Evolutionary conservation across 495 filamentous ascomycete species (phyloP), one percentile per base, ranked within the genome.

Genomic region (Glonium stellatum): DNA sequence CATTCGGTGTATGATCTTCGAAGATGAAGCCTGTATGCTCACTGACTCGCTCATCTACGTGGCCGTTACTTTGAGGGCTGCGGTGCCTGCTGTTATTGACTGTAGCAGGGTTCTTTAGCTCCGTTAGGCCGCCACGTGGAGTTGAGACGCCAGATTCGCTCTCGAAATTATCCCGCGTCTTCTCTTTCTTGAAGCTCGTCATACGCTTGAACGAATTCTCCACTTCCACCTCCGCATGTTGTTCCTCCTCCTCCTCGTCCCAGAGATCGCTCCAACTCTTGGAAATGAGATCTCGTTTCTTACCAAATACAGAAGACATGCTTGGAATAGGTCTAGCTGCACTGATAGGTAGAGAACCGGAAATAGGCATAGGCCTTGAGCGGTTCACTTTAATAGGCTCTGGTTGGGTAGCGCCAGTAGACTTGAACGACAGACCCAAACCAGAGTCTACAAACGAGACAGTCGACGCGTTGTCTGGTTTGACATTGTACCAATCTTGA

Each of bases 221-320:
- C 50, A 62, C 66, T 36, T 70, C 67, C 31, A 67, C 56, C 36
- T 64, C 60, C 23, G 59, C 58, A 44, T 62, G 55, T 12, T 58
- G 66, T 31, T 66, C 62, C 58, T 93, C 86, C 64, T 87, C 85
- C 27, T 96, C 91, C 72, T 96, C 91, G 57, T 96, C 91, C 86
- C 88, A 97, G 64, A 97, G 79, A 73, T 97, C 91, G 66, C 90
- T 93, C 91, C 91, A 97, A 79, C 91, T 97, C 83, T 97, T 96
- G 27, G 91, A 93, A 11, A 91, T 87, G 19, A 81, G 75, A 3
- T 87, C 82, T 62, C 81, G 81, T 69, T 87, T 83, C 70, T 83
- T 85, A 25, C 88, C 88, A 69, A 93, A 92, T 21, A 92, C 81
- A 62, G 85, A 80, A 4, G 88, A 84, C 76, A 95, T 81, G 27